phyloP scores from a whole-genome alignment of 106 monocot genomes.

The Dioscorea dumetorum region DNA sequence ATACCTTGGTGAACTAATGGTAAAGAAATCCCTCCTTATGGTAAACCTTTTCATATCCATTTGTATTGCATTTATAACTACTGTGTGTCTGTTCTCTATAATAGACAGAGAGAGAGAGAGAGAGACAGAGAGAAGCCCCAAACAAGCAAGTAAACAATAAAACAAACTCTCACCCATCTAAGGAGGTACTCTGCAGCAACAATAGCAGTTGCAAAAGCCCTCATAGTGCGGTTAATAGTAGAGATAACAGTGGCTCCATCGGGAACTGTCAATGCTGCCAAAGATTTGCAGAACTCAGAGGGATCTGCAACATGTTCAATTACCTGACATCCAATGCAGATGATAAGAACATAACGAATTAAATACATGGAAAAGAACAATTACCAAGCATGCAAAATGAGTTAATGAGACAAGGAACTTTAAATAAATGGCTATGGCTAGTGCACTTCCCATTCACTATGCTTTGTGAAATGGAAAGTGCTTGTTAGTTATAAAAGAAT shows the following conservation, averaged over 20 bases:
- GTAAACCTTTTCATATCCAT: too few species aligned
- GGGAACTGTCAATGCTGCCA: constrained; percentile 53
- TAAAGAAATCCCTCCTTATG: too few species aligned
- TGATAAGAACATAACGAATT: not conserved
- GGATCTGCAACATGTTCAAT: constrained; percentile 98
- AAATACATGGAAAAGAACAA: not conserved
- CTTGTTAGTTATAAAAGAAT: too few species aligned
- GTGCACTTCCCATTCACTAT: too few species aligned
- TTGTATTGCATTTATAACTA: not conserved
- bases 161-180: constrained; percentile 61
- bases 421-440: not conserved
- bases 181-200: constrained; percentile 94
- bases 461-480: too few species aligned
- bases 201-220: constrained; percentile 88
- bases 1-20: not conserved
- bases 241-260: constrained; percentile 76
- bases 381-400: too few species aligned
- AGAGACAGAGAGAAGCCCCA: not conserved
- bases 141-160: not conserved
- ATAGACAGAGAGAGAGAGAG: too few species aligned
- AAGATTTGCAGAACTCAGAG: constrained; percentile 69
- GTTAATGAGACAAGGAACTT: not conserved
- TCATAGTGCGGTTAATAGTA: constrained; percentile 80
- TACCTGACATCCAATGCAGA: constrained; percentile 45
- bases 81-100: not conserved